These are phyloP conservation scores for Zangia roseola DNA, from an alignment of 768 basidiomycete species.

Conservation along the genomic window DNA sequence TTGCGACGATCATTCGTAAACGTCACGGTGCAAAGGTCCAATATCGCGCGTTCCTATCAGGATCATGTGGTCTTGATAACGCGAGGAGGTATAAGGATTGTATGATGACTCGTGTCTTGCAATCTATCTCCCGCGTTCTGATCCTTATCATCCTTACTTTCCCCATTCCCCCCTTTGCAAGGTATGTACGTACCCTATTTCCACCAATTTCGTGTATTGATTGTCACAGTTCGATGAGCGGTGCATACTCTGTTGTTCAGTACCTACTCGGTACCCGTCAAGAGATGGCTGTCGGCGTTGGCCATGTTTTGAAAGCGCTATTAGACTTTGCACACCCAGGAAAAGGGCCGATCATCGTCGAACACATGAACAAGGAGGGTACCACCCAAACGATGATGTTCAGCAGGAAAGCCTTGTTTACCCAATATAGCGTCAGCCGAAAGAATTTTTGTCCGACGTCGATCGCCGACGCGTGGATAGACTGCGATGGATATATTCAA, in stretches of 20 bases:
- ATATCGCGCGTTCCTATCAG: not conserved
- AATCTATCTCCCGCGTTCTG: slow-evolving; percentile 57
- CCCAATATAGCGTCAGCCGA: not conserved
- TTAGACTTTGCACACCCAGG: slow-evolving; percentile 11
- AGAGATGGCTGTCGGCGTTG: slow-evolving; percentile 32
- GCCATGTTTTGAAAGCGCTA: slow-evolving; percentile 53
- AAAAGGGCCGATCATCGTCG: slow-evolving; percentile 1
- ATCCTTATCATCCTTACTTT: slow-evolving; percentile 59
- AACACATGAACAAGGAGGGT: slow-evolving; percentile 5
- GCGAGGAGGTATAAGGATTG: not conserved
- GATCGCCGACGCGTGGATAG: not conserved
- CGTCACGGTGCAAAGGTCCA: slow-evolving; percentile 43
- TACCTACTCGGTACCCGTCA: slow-evolving; percentile 2
- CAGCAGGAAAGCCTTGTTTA: slow-evolving; percentile 3
- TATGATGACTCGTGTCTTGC: slow-evolving; percentile 31
- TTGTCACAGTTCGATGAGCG: slow-evolving; percentile 3
- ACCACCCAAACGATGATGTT: slow-evolving; percentile 1
- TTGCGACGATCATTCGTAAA: slow-evolving; percentile 40
- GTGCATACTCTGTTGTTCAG: slow-evolving; percentile 4
- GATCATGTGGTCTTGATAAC: not conserved
- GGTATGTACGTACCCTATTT: not conserved
- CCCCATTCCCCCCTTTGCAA: not conserved
- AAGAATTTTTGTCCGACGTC: not conserved
- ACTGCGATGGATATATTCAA: not conserved
- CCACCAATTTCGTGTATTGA: not conserved